Evolutionary conservation across 768 basidiomycete species (phyloP).

Genomic region (Xerocomus spinulosus): DNA sequence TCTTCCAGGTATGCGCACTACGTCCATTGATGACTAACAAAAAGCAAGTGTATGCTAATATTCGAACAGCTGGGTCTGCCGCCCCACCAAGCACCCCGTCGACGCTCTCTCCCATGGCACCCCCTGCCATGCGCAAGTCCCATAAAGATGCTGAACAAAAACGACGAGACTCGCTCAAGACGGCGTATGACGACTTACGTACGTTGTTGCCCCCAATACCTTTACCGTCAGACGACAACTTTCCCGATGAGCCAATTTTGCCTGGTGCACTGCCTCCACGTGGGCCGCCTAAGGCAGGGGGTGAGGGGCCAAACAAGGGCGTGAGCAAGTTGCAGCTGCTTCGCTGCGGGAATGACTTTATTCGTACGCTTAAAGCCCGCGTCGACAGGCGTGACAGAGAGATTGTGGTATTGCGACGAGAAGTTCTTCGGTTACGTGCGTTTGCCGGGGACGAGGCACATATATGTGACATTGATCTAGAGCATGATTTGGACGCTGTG

Average conservation of each 20-base stretch:
- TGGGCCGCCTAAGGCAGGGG: constrained; percentile 78
- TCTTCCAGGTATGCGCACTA: constrained; percentile 52
- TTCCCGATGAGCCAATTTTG: constrained; percentile 66
- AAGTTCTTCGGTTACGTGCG: constrained; percentile 56
- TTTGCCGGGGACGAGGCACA: constrained; percentile 24
- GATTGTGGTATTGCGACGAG: constrained; percentile 60
- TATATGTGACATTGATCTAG: constrained; percentile 24
- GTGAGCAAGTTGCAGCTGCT: constrained; percentile 92
- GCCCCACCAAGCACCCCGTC: constrained; percentile 24
- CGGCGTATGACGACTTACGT: constrained; percentile 84
- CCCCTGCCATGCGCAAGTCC: constrained; percentile 64
- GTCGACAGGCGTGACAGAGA: constrained; percentile 79
- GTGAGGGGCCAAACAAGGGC: constrained; percentile 91
- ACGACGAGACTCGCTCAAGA: constrained; percentile 92
- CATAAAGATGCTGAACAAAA: constrained; percentile 98
- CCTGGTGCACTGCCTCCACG: constrained; percentile 89
- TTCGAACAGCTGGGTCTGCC: constrained; percentile 32
- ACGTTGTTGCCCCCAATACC: constrained; percentile 84
- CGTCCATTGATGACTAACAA: not conserved
- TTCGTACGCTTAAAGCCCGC: constrained; percentile 69
- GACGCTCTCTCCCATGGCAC: constrained; percentile 34
- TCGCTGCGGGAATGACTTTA: constrained; percentile 87
- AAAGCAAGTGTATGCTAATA: constrained; percentile 1
- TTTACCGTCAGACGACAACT: constrained; percentile 69
- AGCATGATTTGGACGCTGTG: constrained; percentile 29